Base-by-base conservation (phyloP, 805 yeast species). In the Candida cerambycidarum region DNA sequence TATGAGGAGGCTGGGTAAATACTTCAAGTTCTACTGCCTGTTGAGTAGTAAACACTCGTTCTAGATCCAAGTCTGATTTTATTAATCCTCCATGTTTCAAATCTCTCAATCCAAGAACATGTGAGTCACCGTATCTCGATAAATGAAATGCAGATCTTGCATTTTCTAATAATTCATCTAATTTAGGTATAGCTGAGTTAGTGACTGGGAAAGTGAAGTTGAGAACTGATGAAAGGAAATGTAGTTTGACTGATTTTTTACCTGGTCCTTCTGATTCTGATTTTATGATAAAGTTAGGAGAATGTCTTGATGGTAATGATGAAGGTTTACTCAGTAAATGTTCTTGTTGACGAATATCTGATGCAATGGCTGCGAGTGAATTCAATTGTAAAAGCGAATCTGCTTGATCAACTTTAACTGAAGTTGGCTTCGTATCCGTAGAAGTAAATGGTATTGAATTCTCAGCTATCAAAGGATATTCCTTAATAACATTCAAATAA, bases 111-210 rank as follows among this genome's bases (percentile, higher is more conserved):
- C 65, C 65, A 32, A 67, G 48, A 13, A 43, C 50, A 24, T 41
- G 49, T 48, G 50, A 46, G 7, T 49, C 53, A 5, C 39, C 41
- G 25, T 46, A 49, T 39, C 32, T 45, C 1, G 46, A 44, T 13
- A 61, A 44, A 25, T 77, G 75, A 60, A 90, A 90, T 17, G 90
- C 85, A 39, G 74, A 69, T 42, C 79, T 79, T 12, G 88, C 89
- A 57, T 89, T 89, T 43, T 85, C 86, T 10, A 89, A 53, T n/a
- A 90, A 63, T 61, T 90, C 98, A 21, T 74, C 55, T 30, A 82
- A 65, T 0, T 93, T 83, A 2, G 98, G 98, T 5, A 95, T 84
- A 0, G 95, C 84, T 34, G 84, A 78, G 48, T 80, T 78, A 36
- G 71, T 61, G 4, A 80, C 72, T 11, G 85, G 79, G 59, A 76